phyloP scores from a whole-genome alignment of 2,329 filamentous ascomycete genomes.

The Penicillium palitans region DNA sequence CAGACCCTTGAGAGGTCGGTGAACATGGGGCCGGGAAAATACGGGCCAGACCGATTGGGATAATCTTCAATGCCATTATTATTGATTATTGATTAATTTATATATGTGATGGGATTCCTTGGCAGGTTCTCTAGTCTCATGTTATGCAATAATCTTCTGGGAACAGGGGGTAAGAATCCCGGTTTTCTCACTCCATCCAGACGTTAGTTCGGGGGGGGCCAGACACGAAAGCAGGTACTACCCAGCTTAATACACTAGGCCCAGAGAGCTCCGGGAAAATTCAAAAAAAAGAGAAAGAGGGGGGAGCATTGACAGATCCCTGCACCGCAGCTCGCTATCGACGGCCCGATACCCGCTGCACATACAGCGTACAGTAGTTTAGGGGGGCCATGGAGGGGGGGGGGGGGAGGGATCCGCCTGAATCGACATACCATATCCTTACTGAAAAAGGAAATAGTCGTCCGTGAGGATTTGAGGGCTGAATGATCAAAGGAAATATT shows the following conservation, averaged over 20 bases:
- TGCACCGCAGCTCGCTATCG: slow-evolving; percentile 30
- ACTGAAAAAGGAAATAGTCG: slow-evolving; percentile 4
- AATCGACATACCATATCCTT: background rate
- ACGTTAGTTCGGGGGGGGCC: background rate
- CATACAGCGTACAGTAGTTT: slow-evolving; percentile 25
- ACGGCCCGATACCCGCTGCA: slow-evolving; percentile 32
- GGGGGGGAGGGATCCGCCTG: slow-evolving; percentile 15
- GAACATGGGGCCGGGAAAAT: slow-evolving; percentile 19
- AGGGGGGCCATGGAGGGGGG: slow-evolving; percentile 5
- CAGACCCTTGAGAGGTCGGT: slow-evolving; percentile 16
- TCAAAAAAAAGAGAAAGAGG: slow-evolving; percentile 2
- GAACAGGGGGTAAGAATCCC: background rate
- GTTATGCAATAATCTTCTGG: background rate
- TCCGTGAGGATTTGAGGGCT: background rate
- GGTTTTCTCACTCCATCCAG: background rate
- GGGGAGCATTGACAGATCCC: slow-evolving; percentile 21
- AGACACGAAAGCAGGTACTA: slow-evolving; percentile 6
- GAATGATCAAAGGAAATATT: background rate
- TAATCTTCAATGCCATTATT: slow-evolving; percentile 1
- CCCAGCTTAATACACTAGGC: background rate
- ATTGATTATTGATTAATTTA: background rate
- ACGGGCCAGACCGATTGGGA: slow-evolving; percentile 11
- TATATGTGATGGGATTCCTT: background rate
- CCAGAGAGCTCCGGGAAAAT: background rate
- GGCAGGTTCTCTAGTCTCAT: background rate